Conservation (phyloP, 2,329 filamentous ascomycete genomes). For the Alternaria conjuncta region DNA sequence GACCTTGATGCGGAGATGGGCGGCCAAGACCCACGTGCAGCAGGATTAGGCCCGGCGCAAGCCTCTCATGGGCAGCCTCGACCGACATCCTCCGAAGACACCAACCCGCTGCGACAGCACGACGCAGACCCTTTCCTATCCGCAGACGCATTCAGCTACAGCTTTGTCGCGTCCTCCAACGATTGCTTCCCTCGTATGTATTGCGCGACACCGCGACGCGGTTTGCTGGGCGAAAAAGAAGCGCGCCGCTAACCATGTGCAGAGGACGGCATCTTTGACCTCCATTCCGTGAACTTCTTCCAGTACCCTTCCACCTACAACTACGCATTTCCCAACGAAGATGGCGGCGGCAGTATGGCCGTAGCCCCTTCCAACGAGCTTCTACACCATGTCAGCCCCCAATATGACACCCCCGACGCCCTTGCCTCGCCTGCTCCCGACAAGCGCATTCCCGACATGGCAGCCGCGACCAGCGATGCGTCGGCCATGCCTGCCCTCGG, state of each 20-base stretch:
- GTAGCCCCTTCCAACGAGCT: constrained; percentile 31
- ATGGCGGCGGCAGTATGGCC: constrained; percentile 44
- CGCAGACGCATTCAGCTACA: neutral
- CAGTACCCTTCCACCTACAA: neutral
- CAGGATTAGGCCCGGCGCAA: constrained; percentile 16
- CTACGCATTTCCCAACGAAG: constrained; percentile 18
- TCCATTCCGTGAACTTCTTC: constrained; percentile 1
- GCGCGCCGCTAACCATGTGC: constrained; percentile 26
- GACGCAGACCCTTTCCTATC: neutral
- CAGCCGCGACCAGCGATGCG: constrained; percentile 35
- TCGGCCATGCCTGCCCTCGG: constrained; percentile 13
- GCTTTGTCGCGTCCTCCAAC: neutral
- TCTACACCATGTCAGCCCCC: constrained; percentile 28
- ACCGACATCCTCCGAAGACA: constrained; percentile 6
- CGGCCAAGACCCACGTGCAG: constrained; percentile 13
- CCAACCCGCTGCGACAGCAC: constrained; percentile 10
- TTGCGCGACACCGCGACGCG: constrained; percentile 11
- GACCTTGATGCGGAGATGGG: neutral
- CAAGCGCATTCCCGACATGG: constrained; percentile 34
- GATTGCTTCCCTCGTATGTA: constrained; percentile 4
- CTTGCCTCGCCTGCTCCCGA: constrained; percentile 22
- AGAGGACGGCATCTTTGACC: constrained; percentile 18
- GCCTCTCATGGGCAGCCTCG: constrained; percentile 11
- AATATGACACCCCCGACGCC: constrained; percentile 33
- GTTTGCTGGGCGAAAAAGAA: constrained; percentile 6